Base-by-base conservation (phyloP, 352 stramenopile species). In the Lagenidium sp. region DNA sequence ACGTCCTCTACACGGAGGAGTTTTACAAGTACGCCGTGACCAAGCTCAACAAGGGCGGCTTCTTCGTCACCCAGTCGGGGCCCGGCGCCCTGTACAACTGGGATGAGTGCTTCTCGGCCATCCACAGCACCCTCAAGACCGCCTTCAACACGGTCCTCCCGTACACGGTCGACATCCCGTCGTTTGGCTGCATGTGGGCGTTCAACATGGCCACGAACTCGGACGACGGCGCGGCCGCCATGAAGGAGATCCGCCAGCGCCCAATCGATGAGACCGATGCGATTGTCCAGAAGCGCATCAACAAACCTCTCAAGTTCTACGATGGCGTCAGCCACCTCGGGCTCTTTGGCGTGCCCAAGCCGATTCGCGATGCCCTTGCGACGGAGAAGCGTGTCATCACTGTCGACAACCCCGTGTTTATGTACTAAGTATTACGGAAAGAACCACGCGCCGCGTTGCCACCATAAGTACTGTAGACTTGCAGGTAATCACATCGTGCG, bases 341-440 rank as follows among this genome's bases (percentile, higher is more conserved):
- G 1, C 70, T 98, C 56, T 97, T 97, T 46, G 72, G 84, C 31
- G 58, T 97, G 51, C 85, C 88, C 42, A 97, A 97, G 70, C 66
- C 80, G 30, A 75, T 98, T 36, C 81, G 94, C 41, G 79, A 93
- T 55, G 62, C 75, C 19, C 60, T 97, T 37, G 76, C 77, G 44
- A 66, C 51, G 24, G 94, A 98, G 65, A 83, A 68, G 44, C 82
- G 94, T 50, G 78, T 97, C 51, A 98, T 98, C 69, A 98, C 94
- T 20, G 75, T 95, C 35, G 91, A 92, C 43, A 97, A 97, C 73
- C 94, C 94, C 34, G 77, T 98, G 39, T 98, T 97, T 69, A 97
- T 98, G 91, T 97, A 82, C 66, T 97, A 83, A 90, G 6, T 32
- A 44, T 12, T 15, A 23, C 41, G 18, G 31, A 50, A 39, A n/a